phyloP scores from a whole-genome alignment of 2,329 filamentous ascomycete species.

The Podosphaera aphanis region DNA sequence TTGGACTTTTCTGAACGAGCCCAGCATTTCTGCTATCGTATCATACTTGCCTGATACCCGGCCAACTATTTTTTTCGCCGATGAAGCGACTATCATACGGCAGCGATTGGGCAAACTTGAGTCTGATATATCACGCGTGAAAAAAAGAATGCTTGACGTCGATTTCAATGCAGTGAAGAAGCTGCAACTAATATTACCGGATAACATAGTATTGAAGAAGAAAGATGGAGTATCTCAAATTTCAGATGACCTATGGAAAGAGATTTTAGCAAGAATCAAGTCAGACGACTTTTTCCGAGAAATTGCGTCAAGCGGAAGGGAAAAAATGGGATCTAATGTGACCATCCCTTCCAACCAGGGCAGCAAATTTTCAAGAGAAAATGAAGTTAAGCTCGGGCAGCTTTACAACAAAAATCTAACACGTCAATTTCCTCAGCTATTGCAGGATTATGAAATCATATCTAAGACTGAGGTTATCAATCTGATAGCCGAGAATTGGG shows the following conservation, averaged over 20 bases:
- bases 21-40: background rate
- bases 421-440: slow-evolving; percentile 6
- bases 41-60: background rate
- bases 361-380: slow-evolving; percentile 6
- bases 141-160: slow-evolving; percentile 3
- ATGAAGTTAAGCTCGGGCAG: slow-evolving; percentile 4
- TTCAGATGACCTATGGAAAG: slow-evolving; percentile 39
- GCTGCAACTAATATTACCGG: slow-evolving; percentile 29
- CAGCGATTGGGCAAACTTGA: slow-evolving; percentile 8
- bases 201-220: slow-evolving; percentile 29
- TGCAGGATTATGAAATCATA: slow-evolving; percentile 7
- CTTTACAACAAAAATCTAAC: slow-evolving; percentile 6
- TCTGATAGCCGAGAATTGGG: slow-evolving; percentile 73
- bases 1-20: no score
- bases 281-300: slow-evolving; percentile 6
- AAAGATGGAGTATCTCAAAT: slow-evolving; percentile 29
- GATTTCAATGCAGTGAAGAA: slow-evolving; percentile 16
- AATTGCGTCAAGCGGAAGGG: background rate
- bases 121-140: slow-evolving; percentile 7
- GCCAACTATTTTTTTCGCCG: slow-evolving; percentile 4
- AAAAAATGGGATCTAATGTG: background rate
- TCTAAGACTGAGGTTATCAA: slow-evolving; percentile 41
- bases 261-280: slow-evolving; percentile 33
- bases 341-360: background rate
- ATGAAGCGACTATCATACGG: slow-evolving; percentile 4